phyloP scores from a whole-genome alignment of 306 rosid genomes.

The Gastrolobium bilobum region DNA sequence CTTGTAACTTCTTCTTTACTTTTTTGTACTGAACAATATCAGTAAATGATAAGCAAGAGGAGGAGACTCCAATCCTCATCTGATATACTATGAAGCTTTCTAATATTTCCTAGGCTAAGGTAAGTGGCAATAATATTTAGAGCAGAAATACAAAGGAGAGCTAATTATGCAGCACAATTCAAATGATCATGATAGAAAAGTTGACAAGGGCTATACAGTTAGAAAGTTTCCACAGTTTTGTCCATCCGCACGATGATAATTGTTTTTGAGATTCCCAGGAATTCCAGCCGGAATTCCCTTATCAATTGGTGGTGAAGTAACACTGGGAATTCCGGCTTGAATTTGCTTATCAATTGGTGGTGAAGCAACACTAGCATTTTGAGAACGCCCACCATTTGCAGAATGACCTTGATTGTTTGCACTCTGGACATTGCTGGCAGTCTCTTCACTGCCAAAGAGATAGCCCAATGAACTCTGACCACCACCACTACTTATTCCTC shows the following conservation, averaged over 20 bases:
- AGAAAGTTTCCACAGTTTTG: slow-evolving; percentile 94
- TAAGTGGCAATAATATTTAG: background rate
- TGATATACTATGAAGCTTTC: background rate
- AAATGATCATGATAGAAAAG: slow-evolving; percentile 28
- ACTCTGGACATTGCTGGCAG: slow-evolving; percentile 46
- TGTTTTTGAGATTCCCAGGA: slow-evolving; percentile 76
- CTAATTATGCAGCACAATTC: slow-evolving; percentile 19
- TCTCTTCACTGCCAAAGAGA: slow-evolving; percentile 79
- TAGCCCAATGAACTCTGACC: slow-evolving; percentile 91
- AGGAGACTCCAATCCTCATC: background rate
- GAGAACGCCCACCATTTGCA: slow-evolving; percentile 37
- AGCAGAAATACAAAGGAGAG: background rate
- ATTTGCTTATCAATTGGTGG: slow-evolving; percentile 38
- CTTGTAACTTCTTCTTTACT: background rate
- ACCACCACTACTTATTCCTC: slow-evolving; percentile 86
- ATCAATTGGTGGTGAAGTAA: slow-evolving; percentile 57
- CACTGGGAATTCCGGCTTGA: slow-evolving; percentile 35
- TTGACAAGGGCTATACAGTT: slow-evolving; percentile 65
- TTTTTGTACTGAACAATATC: background rate
- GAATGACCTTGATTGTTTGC: slow-evolving; percentile 48
- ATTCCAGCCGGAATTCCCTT: slow-evolving; percentile 77
- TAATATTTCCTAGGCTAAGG: slow-evolving; percentile 37
- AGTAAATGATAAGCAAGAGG: background rate
- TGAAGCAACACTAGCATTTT: slow-evolving; percentile 3
- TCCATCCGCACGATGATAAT: slow-evolving; percentile 82